Evolutionary conservation across 148 eudicot species (phyloP), one percentile per base, ranked within the genome.

Genomic region (Drosera capensis): DNA sequence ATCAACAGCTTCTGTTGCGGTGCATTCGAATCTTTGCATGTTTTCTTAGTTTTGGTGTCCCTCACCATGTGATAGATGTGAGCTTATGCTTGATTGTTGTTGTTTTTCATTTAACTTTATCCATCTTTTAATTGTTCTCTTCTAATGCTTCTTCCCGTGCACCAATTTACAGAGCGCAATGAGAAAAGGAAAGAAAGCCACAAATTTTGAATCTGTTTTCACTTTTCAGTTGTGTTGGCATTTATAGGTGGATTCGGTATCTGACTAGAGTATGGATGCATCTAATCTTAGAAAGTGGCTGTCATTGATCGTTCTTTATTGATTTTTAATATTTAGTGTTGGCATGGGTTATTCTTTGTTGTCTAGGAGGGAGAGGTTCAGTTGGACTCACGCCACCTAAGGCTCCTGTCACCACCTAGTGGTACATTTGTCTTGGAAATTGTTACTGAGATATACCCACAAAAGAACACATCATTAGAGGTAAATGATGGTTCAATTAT

Each of bases 381-480:
- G 46, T 37, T 76, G 70, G 83, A 79, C 45, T 69, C 88, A 35
- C 86, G 95, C 49, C 94, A 85, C 62, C 50, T 92, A 49, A 78
- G 77, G 23, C 58, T 85, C 23, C 51, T 49, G 41, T 74, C 79
- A 29, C 99, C 75, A 20, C 95, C 99, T 38, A 72, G 66, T 64
- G 69, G 80, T 51, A 72, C 57, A 49, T 92, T 85, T 66, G 68
- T 67, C 3, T 45, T 92, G 61, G 94, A 81, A 65, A 79, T 82
- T 62, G 80, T 68, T 29, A 81, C 82, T 14, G 94, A 85, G 75
- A 85, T 81, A 63, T 60, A 56, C 48, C 99, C 99, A 40, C 88
- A 81, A 55, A 79, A 64, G 67, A 85, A 92, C 73, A 92, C 99
- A 37, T 85, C 99, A 2, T 66, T 92, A 25, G 88, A 81, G 93